These are phyloP conservation scores for Gnomoniopsis smithogilvyi DNA, from an alignment of 2,329 filamentous ascomycete species.

Conservation along the genomic window DNA sequence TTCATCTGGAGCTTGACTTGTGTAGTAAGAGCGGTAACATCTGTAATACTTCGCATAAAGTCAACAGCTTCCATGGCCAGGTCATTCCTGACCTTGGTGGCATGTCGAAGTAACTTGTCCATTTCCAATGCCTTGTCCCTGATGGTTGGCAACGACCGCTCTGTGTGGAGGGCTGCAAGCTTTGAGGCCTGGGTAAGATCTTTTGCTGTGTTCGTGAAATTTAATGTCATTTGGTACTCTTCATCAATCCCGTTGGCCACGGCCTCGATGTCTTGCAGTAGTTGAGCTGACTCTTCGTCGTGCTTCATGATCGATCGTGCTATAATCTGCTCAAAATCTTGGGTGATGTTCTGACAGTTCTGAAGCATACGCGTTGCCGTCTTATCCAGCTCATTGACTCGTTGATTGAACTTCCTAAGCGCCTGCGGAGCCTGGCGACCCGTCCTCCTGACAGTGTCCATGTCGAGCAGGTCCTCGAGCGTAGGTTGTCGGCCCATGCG, in stretches of 20 bases:
- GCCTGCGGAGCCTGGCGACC: conserved; percentile 60
- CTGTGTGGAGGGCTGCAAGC: conserved; percentile 61
- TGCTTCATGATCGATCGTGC: conserved; percentile 54
- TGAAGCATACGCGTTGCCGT: conserved; percentile 57
- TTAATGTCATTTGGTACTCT: conserved; percentile 76
- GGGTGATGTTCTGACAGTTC: conserved; percentile 59
- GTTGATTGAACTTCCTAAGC: conserved; percentile 56
- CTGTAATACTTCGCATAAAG: conserved; percentile 80
- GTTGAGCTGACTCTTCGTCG: conserved; percentile 60
- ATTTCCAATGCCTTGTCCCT: conserved; percentile 56
- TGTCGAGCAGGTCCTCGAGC: conserved; percentile 73
- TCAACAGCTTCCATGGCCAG: conserved; percentile 63
- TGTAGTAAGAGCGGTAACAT: conserved; percentile 72
- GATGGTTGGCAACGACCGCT: conserved; percentile 57
- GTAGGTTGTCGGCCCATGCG: conserved; percentile 50
- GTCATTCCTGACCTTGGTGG: conserved; percentile 64
- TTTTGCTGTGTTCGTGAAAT: conserved; percentile 61
- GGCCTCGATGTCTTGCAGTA: conserved; percentile 82
- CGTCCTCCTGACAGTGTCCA: conserved; percentile 68
- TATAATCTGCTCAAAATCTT: conserved; percentile 59
- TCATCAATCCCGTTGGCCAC: conserved; percentile 82
- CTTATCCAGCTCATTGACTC: conserved; percentile 59
- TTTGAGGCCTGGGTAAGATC: conserved; percentile 61
- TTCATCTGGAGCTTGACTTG: conserved; percentile 70
- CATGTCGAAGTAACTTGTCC: conserved; percentile 56